A percentile compares a stretch with the other conserved stretches of the same genome.
phyloP scores from a whole-genome alignment of 345 rosid genomes.

The Eutrema heterophyllum region DNA sequence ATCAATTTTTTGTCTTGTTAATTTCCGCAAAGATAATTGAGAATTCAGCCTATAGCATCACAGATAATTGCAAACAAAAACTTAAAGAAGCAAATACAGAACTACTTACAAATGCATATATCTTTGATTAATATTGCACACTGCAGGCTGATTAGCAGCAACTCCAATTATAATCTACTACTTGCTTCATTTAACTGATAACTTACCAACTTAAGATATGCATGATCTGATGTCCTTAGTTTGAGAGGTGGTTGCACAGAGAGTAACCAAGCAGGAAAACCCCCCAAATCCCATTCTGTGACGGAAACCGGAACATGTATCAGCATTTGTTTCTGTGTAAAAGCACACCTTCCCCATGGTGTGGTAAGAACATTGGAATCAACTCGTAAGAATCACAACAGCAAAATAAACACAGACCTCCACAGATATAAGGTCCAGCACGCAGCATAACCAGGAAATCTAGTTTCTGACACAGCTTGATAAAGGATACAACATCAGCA shows the following conservation, averaged over 20 bases:
- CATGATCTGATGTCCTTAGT: slow-evolving; percentile 77
- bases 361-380: not conserved
- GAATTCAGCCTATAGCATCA: too few relatives aligned
- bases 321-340: not conserved
- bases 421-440: slow-evolving; percentile 90
- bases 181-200: not conserved
- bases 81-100: too few relatives aligned
- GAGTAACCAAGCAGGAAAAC: slow-evolving; percentile 91
- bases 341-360: not conserved
- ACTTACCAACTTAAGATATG: slow-evolving; percentile 62
- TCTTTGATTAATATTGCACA: not conserved
- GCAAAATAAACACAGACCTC: slow-evolving; percentile 41
- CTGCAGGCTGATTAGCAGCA: not conserved
- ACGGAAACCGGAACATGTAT: not conserved
- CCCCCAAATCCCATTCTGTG: slow-evolving; percentile 96
- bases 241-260: slow-evolving; percentile 58
- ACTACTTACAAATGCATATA: not conserved
- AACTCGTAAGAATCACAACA: not conserved
- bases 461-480: slow-evolving; percentile 76
- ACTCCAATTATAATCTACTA: not conserved
- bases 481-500: slow-evolving; percentile 64
- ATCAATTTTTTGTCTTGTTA: too few relatives aligned
- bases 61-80: too few relatives aligned
- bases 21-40: too few relatives aligned
- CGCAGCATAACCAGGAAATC: slow-evolving; percentile 90